Evolutionary conservation across 208 protist genomes (phyloP).

Genomic region (Acanthamoeba triangularis): DNA sequence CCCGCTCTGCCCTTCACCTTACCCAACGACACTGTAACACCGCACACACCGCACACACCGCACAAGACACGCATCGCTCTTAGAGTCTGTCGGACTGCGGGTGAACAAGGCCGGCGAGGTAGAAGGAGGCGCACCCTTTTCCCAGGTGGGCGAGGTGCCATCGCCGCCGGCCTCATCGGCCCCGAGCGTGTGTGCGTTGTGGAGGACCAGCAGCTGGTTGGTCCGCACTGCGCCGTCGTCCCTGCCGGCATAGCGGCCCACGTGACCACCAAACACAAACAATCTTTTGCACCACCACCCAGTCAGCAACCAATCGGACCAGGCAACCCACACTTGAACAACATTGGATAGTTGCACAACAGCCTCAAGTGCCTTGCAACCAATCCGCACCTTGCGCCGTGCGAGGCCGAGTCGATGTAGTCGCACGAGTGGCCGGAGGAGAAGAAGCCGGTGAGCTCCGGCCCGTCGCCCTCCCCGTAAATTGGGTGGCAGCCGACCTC

Average conservation of each 20-base stretch:
- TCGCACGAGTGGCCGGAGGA: conserved; percentile 52
- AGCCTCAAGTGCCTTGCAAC: too few relatives aligned
- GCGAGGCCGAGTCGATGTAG: neutral
- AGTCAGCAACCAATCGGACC: neutral
- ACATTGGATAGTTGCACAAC: too few relatives aligned
- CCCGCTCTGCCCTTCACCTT: conserved; percentile 56
- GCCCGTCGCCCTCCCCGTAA: conserved; percentile 16
- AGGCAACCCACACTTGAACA: too few relatives aligned
- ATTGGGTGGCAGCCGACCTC: neutral
- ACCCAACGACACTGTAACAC: neutral
- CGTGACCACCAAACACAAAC: conserved; percentile 45
- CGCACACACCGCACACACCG: neutral
- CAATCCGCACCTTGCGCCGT: neutral
- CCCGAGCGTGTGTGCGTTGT: conserved; percentile 39
- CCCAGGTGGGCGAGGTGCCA: neutral
- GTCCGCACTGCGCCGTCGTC: conserved; percentile 20
- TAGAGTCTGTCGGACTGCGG: too few relatives aligned
- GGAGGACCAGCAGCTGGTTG: conserved; percentile 45
- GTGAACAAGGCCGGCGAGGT: too few relatives aligned
- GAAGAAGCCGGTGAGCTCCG: conserved; percentile 7
- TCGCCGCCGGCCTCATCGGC: neutral
- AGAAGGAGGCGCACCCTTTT: neutral
- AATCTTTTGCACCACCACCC: neutral
- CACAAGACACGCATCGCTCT: neutral
- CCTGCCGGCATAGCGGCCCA: neutral